These are phyloP conservation scores for Anastatica hierochuntica DNA, from an alignment of 345 rosid species.

Conservation along the genomic window DNA sequence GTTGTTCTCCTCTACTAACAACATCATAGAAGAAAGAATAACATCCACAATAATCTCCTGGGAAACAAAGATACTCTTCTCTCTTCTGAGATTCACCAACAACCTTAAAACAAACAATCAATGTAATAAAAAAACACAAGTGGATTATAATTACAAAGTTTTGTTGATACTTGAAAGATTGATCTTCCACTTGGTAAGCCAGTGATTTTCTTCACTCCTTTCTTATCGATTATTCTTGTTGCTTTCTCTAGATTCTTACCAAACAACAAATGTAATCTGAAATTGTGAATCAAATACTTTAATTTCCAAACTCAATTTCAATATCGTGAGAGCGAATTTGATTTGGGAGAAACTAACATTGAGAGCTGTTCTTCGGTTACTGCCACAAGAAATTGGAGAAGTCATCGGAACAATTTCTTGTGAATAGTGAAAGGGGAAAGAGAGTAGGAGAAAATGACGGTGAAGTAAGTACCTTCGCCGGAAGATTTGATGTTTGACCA, in stretches of 20 bases:
- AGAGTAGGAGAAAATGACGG: not conserved
- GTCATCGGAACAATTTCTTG: not conserved
- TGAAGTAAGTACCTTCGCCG: conserved; percentile 41
- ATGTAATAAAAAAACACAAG: no score
- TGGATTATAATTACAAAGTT: no score
- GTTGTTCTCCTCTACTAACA: conserved; percentile 81
- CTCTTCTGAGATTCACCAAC: conserved; percentile 78
- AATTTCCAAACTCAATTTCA: not conserved
- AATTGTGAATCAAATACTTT: not conserved
- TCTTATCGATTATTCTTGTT: conserved; percentile 61
- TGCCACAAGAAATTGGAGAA: no score
- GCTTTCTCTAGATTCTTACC: conserved; percentile 90
- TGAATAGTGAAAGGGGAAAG: not conserved
- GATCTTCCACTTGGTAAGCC: conserved; percentile 71
- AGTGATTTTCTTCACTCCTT: conserved; percentile 63
- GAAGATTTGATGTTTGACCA: conserved; percentile 52
- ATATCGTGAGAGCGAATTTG: not conserved
- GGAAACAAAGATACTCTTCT: conserved; percentile 79
- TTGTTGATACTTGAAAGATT: conserved; percentile 75
- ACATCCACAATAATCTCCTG: conserved; percentile 73
- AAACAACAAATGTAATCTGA: conserved; percentile 74
- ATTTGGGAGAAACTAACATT: conserved; percentile 32
- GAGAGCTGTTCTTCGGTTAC: conserved; percentile 76
- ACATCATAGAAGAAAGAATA: conserved; percentile 82
- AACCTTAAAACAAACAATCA: conserved; percentile 30